Base-by-base conservation (phyloP, 129 eudicot genomes). In the Smallanthus sonchifolius region DNA sequence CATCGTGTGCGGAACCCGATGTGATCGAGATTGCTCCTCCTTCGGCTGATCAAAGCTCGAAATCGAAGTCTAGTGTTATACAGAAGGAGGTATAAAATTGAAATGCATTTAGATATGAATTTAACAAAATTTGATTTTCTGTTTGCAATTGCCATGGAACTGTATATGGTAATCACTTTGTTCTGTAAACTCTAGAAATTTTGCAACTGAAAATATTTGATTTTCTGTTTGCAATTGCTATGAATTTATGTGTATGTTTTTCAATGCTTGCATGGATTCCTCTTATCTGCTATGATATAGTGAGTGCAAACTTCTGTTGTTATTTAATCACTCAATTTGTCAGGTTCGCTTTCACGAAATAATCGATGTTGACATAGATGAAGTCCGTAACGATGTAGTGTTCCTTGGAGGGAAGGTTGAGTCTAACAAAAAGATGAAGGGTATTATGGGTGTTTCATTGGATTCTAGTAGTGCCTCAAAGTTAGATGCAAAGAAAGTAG, bases 341-440 rank as follows among this genome's bases (percentile, higher is more conserved):
- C 73, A 88, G 94, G 85, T 77, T 71, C 68, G 76, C 15, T 43
- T 14, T 60, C 87, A 54, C 72, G 97, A 89, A 77, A 77, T 92
- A 49, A 87, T 92, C 55, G 96, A 84, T 72, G 83, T 92, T 65
- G 96, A 92, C 81, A 76, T 87, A 84, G 87, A 85, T 75, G 97
- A 92, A 68, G 90, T 85, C 70, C 44, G 62, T 39, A 76, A 56
- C 60, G 95, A 79, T 77, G 70, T 79, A 24, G 70, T 67, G 39
- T 57, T 79, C 20, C 61, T 77, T 72, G 82, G 76, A 73, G 84
- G 75, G 65, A 76, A 75, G 52, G 70, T 35, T 13, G 78, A 67
- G 15, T 48, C 77, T 65, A 77, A 72, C 52, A 70, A 48, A 57
- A 89, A 84, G 70, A 86, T 65, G 52, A 84, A 81, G 90, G 86